Evolutionary conservation across 139 green algal genomes (phyloP).

Genomic region (Micractinium conductrix): DNA sequence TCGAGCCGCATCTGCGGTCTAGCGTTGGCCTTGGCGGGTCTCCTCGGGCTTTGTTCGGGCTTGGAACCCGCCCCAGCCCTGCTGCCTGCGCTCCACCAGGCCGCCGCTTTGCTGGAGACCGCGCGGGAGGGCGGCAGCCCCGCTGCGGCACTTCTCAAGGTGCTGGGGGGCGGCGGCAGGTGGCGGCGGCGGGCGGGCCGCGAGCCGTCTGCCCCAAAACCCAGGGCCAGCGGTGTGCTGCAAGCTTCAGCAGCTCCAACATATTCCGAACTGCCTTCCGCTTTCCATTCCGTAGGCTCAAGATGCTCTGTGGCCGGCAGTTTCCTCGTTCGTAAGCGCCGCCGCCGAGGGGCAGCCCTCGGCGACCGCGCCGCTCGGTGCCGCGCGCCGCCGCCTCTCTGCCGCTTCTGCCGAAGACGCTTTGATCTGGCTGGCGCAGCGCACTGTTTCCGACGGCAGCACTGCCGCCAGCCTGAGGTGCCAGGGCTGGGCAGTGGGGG

Average conservation of each 20-base stretch:
- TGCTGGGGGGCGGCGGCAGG: background rate
- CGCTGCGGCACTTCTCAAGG: background rate
- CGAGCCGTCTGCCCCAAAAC: background rate
- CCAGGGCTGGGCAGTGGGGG: no score
- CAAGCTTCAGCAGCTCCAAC: background rate
- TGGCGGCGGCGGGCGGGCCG: background rate
- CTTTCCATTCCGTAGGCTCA: background rate
- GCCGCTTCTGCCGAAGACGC: background rate
- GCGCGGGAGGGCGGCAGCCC: background rate
- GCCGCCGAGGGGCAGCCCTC: background rate
- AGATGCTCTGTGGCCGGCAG: conserved; percentile 3
- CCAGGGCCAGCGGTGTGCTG: no score
- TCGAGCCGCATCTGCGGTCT: no score
- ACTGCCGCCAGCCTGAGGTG: background rate
- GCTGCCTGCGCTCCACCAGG: background rate
- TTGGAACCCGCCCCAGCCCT: no score
- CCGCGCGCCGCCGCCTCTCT: background rate
- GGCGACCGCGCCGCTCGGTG: background rate
- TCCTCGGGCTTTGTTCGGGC: no score
- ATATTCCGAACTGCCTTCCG: accelerated
- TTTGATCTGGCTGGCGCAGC: background rate
- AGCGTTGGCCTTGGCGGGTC: no score
- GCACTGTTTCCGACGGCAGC: background rate
- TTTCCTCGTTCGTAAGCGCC: background rate
- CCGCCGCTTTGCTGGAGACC: background rate